Evolutionary conservation across 306 rosid genomes (phyloP).

Genomic region (Parietaria judaica): DNA sequence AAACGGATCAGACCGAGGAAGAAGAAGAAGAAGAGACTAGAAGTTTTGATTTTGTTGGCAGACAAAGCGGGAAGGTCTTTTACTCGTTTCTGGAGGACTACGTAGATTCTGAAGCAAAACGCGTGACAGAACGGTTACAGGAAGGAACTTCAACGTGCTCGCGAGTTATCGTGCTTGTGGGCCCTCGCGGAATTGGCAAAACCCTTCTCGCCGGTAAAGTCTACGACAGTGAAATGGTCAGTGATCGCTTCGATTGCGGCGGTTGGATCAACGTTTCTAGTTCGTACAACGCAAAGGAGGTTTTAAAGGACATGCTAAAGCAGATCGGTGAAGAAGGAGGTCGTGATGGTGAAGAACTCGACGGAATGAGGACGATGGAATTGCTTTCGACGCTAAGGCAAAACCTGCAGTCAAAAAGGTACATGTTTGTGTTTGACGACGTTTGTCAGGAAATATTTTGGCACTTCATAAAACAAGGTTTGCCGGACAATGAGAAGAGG

Average conservation of each 20-base stretch:
- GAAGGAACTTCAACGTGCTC: not conserved
- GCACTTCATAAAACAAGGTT: not conserved
- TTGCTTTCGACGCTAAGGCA: not conserved
- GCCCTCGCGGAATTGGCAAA: conserved; percentile 2
- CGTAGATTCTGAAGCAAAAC: not conserved
- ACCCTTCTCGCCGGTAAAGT: conserved; percentile 6
- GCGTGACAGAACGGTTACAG: not conserved
- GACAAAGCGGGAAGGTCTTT: too few species aligned
- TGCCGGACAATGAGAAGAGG: not conserved
- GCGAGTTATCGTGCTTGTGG: not conserved
- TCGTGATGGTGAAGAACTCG: not conserved
- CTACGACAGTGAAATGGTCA: not conserved
- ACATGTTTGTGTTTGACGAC: not conserved
- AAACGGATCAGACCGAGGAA: too few species aligned
- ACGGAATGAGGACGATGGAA: not conserved
- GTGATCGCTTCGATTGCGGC: not conserved
- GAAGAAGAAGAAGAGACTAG: too few species aligned
- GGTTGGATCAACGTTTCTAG: conserved; percentile 9
- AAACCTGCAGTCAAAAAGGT: too few species aligned
- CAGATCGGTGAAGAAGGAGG: not conserved
- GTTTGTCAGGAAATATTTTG: not conserved
- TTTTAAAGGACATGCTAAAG: not conserved
- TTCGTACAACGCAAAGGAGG: not conserved
- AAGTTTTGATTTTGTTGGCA: too few species aligned
- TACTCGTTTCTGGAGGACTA: too few species aligned